These are phyloP conservation scores for Aethionema arabicum DNA, from an alignment of 345 rosid genomes.

Conservation along the genomic window DNA sequence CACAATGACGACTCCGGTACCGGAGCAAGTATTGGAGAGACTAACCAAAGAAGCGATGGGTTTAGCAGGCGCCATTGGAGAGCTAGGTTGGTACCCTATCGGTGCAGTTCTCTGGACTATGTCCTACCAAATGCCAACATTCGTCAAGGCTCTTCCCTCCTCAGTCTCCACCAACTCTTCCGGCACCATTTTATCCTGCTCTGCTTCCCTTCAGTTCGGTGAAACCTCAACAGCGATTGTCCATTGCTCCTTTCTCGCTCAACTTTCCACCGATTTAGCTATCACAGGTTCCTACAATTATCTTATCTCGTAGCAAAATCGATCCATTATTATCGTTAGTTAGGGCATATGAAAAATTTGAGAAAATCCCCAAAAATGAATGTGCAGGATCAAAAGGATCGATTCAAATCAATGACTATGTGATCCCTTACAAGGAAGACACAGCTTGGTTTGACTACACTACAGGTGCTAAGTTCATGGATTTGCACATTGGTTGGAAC, in stretches of 20 bases:
- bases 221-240: constrained; percentile 38
- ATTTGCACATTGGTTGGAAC: constrained; percentile 65
- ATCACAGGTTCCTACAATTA: constrained; percentile 31
- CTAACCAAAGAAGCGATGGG: constrained; percentile 48
- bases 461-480: constrained; percentile 48
- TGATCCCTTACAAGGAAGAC: constrained; percentile 56
- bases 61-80: constrained; percentile 60
- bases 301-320: not conserved
- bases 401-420: constrained; percentile 48
- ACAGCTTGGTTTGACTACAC: constrained; percentile 52
- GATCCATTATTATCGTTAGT: too few species aligned
- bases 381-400: constrained; percentile 50
- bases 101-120: constrained; percentile 67
- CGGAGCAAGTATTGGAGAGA: constrained; percentile 37
- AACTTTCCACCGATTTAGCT: constrained; percentile 48
- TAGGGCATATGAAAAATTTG: too few species aligned
- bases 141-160: constrained; percentile 51
- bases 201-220: constrained; percentile 57
- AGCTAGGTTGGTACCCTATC: constrained; percentile 66
- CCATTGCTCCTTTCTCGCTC: constrained; percentile 66
- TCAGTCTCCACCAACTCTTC: constrained; percentile 42
- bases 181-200: constrained; percentile 60
- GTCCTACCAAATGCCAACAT: constrained; percentile 50
- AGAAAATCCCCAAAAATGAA: constrained; percentile 7
- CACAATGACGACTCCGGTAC: constrained; percentile 41